Percentiles rank a stretch among this genome's conserved stretches.
Evolutionary conservation across 1,139 yeast species (phyloP).

Genomic region (Yamadazyma atlantica): DNA sequence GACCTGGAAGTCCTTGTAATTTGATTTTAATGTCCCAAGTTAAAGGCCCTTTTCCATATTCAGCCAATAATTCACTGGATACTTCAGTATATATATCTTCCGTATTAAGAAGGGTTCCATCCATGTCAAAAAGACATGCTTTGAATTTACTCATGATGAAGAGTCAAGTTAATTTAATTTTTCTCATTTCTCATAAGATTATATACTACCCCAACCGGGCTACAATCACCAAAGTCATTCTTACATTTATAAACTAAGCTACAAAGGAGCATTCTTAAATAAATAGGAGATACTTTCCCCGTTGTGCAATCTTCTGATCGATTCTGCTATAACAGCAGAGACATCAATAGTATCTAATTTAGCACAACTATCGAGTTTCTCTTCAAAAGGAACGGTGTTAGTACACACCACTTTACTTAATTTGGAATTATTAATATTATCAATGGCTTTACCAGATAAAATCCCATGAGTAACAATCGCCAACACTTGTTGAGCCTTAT

Average conservation of each 20-base stretch:
- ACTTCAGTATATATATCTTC: slow-evolving; percentile 88
- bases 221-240: too few species aligned
- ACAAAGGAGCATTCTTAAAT: slow-evolving; percentile 53
- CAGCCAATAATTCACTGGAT: slow-evolving; percentile 60
- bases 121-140: slow-evolving; percentile 97
- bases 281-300: slow-evolving; percentile 81
- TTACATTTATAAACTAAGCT: too few species aligned
- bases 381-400: slow-evolving; percentile 70
- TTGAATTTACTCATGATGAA: slow-evolving; percentile 30
- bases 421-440: slow-evolving; percentile 56
- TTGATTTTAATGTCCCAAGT: slow-evolving; percentile 88
- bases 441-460: slow-evolving; percentile 69
- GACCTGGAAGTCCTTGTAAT: slow-evolving; percentile 90
- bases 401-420: slow-evolving; percentile 69
- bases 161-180: too few species aligned
- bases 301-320: slow-evolving; percentile 76
- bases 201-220: too few species aligned
- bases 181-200: too few species aligned
- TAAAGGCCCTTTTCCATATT: slow-evolving; percentile 71
- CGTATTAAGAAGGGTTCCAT: slow-evolving; percentile 86
- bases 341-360: slow-evolving; percentile 69
- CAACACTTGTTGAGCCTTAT: slow-evolving; percentile 71
- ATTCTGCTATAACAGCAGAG: slow-evolving; percentile 74
- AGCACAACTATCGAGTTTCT: slow-evolving; percentile 47
- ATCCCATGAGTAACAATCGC: slow-evolving; percentile 83